These are phyloP conservation scores for Russula abietina DNA, from an alignment of 768 basidiomycete genomes.

Conservation along the genomic window DNA sequence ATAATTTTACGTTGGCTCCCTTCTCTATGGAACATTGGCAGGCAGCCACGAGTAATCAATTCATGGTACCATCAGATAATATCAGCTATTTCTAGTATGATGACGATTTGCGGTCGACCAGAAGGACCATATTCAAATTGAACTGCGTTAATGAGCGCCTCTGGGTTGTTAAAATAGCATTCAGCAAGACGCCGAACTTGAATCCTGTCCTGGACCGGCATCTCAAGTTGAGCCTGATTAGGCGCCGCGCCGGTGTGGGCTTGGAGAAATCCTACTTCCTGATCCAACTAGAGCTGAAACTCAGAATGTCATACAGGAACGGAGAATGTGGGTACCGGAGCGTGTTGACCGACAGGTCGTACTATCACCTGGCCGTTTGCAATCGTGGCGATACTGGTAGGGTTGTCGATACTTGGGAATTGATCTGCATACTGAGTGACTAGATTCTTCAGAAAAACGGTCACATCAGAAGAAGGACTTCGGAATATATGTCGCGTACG, in stretches of 20 bases:
- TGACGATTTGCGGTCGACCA: background rate
- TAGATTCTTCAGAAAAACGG: background rate
- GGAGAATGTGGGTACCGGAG: background rate
- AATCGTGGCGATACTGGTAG: background rate
- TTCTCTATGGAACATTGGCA: background rate
- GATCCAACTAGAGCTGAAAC: background rate
- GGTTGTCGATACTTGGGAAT: no score
- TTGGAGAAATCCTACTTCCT: background rate
- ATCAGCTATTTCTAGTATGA: constrained; percentile 1
- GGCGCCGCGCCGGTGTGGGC: background rate
- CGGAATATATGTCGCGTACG: background rate
- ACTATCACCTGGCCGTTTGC: no score
- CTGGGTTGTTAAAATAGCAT: constrained; percentile 3
- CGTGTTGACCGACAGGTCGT: background rate
- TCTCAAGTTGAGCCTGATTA: background rate
- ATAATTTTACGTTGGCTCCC: background rate
- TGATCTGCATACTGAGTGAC: background rate
- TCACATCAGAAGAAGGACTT: background rate
- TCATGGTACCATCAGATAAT: background rate
- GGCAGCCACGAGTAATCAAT: background rate
- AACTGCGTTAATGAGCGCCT: background rate
- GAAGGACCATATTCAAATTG: background rate
- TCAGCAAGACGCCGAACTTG: background rate
- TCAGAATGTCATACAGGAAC: background rate
- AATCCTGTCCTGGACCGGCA: background rate